A percentile compares a stretch with the other conserved stretches of the same genome.
Conservation (phyloP, 768 basidiomycete species). For the Auricularia cornea region DNA sequence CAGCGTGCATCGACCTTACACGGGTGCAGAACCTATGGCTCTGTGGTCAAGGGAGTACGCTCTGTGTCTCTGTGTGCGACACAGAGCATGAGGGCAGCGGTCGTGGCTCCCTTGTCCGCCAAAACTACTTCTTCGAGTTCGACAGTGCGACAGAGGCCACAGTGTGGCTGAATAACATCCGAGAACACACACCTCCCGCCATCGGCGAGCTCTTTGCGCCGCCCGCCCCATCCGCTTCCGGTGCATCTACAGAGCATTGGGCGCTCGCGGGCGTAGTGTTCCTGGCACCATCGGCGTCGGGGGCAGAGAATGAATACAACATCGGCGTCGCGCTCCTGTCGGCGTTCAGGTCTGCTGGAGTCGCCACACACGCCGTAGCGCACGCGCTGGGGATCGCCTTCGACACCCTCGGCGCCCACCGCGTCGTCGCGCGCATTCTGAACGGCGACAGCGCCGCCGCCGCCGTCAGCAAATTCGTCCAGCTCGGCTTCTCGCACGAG, state of each 20-base stretch:
- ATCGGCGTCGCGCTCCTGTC: slow-evolving; percentile 45
- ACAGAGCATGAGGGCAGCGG: no score
- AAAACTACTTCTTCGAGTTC: no score
- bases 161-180: no score
- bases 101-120: no score
- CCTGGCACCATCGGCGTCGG: not conserved
- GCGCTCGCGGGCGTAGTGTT: not conserved
- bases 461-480: slow-evolving; percentile 15
- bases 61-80: no score
- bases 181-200: no score
- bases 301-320: slow-evolving; percentile 15
- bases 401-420: slow-evolving; percentile 34
- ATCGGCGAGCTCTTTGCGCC: no score
- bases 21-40: no score
- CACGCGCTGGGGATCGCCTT: slow-evolving; percentile 43
- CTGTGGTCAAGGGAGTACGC: no score
- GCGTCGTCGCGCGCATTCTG: slow-evolving; percentile 45
- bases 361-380: slow-evolving; percentile 39
- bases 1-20: no score
- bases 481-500: slow-evolving; percentile 48
- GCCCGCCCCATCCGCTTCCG: no score
- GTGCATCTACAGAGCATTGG: not conserved
- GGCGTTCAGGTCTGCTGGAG: slow-evolving; percentile 31
- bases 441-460: slow-evolving; percentile 34
- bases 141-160: no score